Base-by-base conservation (phyloP, 228 moss, liverwort and hornwort species). In the Sphagnum fallax region DNA sequence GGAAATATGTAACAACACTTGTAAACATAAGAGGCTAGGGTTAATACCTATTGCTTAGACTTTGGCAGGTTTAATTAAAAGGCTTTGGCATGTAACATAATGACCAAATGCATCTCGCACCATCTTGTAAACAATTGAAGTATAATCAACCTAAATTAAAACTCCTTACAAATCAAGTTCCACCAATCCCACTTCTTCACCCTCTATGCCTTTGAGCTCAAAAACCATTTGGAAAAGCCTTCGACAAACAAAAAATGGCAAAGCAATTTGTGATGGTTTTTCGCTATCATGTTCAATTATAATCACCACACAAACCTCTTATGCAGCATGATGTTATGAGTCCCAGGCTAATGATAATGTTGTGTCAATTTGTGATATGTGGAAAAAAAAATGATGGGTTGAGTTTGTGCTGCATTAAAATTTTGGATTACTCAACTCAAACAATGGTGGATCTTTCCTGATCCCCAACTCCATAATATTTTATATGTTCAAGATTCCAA, bases 251-350 rank as follows among this genome's bases (percentile, higher is more conserved):
- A 55, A 63, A 16, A 81, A 94, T 0, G 91, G 94, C 51, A 94
- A 75, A 48, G 86, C 79, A 9, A 65, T 71, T 6, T 76, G 82
- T 6, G 71, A 74, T 7, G 91, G 94, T 5, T 68, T 70, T 48
- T 79, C 80, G 9, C 73, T 76, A 61, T 94, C 89, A n/a, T 88
- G 88, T 4, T 91, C 94, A 6, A 94, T 81, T 4, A 88, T 80
- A 0, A 94, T 13, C 18, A 81, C 75, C 5, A 89, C 74, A 63
- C 94, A 94, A 47, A 88, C 47, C 11, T 2, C 48, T 51, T 74
- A 64, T 11, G 53, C 16, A 16, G 0, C 16, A 16, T 16, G 16
- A 16, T 16, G 32, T 32, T 32, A 1, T 32, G 32, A 32, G 32
- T 32, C 32, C 32, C 32, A 1, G 32, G 32, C 32, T 32, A 1